Percentiles rank a stretch among this genome's conserved stretches.
Conservation (phyloP, 2,329 filamentous ascomycete species). For the Curvularia sp. region DNA sequence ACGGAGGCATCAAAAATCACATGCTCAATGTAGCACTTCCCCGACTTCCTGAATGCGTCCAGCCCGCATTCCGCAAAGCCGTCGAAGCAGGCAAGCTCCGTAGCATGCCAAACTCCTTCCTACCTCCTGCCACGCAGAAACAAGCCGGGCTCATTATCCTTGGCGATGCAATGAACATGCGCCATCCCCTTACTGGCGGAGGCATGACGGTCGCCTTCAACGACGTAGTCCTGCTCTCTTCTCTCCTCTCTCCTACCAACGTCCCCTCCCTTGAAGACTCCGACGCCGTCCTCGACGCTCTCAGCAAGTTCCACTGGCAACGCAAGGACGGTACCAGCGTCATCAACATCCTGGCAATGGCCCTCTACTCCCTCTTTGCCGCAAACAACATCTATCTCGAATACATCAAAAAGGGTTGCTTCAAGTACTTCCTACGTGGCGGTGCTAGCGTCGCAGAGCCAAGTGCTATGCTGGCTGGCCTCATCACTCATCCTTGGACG, state of each 20-base stretch:
- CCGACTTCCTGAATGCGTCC: slow-evolving; percentile 73
- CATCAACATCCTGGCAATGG: slow-evolving; percentile 97
- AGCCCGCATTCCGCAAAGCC: slow-evolving; percentile 75
- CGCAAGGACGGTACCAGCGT: slow-evolving; percentile 83
- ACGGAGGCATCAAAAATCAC: slow-evolving; percentile 85
- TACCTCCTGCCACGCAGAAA: slow-evolving; percentile 78
- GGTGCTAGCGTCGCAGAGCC: slow-evolving; percentile 78
- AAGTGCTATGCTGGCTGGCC: slow-evolving; percentile 78
- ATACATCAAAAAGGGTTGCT: slow-evolving; percentile 87
- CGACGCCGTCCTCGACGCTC: slow-evolving; percentile 68
- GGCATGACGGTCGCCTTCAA: slow-evolving; percentile 98
- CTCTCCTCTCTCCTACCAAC: slow-evolving; percentile 72
- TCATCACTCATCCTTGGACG: slow-evolving; percentile 77
- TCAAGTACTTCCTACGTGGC: slow-evolving; percentile 83
- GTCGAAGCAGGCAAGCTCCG: slow-evolving; percentile 79
- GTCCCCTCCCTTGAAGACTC: slow-evolving; percentile 75
- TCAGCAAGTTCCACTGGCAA: slow-evolving; percentile 82
- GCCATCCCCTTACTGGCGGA: slow-evolving; percentile 95
- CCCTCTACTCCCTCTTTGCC: slow-evolving; percentile 89
- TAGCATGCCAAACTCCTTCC: slow-evolving; percentile 95
- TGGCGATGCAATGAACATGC: slow-evolving; percentile 98
- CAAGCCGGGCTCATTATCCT: slow-evolving; percentile 78
- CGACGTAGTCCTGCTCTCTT: slow-evolving; percentile 80
- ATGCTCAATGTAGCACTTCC: slow-evolving; percentile 81
- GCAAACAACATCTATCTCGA: slow-evolving; percentile 70